These are phyloP conservation scores for Cerrena zonata DNA, from an alignment of 1,284 basidiomycete species.

Conservation along the genomic window DNA sequence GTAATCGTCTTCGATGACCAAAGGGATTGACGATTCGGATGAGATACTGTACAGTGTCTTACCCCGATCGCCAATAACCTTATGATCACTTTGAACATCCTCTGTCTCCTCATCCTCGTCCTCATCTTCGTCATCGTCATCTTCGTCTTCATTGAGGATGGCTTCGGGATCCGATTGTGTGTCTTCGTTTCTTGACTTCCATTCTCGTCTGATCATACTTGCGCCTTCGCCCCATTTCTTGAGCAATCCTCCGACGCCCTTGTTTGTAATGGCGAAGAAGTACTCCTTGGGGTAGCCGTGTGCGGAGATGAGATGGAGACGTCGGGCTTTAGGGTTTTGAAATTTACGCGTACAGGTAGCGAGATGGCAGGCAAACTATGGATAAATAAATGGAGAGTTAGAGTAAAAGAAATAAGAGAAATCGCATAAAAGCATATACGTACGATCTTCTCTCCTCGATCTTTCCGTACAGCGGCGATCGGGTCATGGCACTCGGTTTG, in stretches of 20 bases:
- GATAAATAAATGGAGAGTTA: not conserved
- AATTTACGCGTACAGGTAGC: constrained; percentile 63
- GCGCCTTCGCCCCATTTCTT: constrained; percentile 75
- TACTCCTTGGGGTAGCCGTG: constrained; percentile 83
- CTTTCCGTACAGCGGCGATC: constrained; percentile 63
- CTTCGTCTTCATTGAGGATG: no score
- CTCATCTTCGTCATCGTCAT: constrained; percentile 18
- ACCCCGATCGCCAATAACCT: not conserved
- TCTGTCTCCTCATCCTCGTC: constrained; percentile 27
- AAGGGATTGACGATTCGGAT: constrained; percentile 2
- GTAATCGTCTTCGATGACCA: constrained; percentile 9
- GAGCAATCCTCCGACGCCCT: constrained; percentile 73
- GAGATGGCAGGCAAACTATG: constrained; percentile 79
- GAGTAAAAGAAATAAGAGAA: not conserved
- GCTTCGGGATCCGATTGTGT: no score
- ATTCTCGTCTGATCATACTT: constrained; percentile 64
- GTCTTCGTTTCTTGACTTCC: constrained; percentile 52
- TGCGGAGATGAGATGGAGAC: constrained; percentile 75
- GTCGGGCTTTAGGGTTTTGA: constrained; percentile 67
- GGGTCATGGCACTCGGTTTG: constrained; percentile 85
- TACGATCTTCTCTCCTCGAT: constrained; percentile 85
- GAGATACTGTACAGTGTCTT: not conserved
- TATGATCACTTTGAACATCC: constrained; percentile 17
- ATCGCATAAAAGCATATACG: constrained; percentile 33
- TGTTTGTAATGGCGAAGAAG: constrained; percentile 84